These are phyloP conservation scores for Plasmopara muralis DNA, from an alignment of 352 stramenopile species.

Conservation along the genomic window DNA sequence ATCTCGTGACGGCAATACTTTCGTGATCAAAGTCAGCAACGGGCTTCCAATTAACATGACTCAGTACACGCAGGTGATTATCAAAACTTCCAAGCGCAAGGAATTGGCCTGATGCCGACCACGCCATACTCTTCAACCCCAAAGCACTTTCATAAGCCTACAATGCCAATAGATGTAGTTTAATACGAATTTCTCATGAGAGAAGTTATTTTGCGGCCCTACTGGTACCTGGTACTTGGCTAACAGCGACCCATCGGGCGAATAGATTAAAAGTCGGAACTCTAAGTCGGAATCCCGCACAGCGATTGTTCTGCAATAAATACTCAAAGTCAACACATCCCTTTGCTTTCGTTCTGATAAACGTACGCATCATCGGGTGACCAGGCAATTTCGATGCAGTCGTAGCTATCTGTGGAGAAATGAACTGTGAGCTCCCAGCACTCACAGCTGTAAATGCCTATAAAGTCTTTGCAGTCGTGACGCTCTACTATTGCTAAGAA, in stretches of 20 bases:
- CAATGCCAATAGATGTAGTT: neutral
- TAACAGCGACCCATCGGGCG: constrained; percentile 49
- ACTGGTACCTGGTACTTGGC: constrained; percentile 58
- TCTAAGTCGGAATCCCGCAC: constrained; percentile 68
- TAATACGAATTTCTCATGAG: no score
- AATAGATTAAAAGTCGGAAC: constrained; percentile 69
- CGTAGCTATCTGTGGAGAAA: constrained; percentile 74
- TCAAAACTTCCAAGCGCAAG: constrained; percentile 75
- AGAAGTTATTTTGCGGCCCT: no score
- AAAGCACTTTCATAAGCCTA: constrained; percentile 78
- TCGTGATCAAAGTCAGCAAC: constrained; percentile 73
- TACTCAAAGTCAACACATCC: neutral
- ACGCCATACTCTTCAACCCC: constrained; percentile 64
- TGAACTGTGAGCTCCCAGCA: constrained; percentile 65
- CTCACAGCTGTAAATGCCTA: constrained; percentile 72
- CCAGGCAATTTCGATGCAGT: constrained; percentile 68
- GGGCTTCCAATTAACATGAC: constrained; percentile 69
- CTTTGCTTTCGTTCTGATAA: neutral
- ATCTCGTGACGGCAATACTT: constrained; percentile 36
- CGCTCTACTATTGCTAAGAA: constrained; percentile 66
- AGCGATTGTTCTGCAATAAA: constrained; percentile 37
- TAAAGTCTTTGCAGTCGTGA: constrained; percentile 76
- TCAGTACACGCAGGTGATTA: constrained; percentile 67
- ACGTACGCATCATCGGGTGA: constrained; percentile 63
- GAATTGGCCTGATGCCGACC: constrained; percentile 73